phyloP scores from a whole-genome alignment of 176 grass and related monocot genomes.

The Panicum miliaceum region DNA sequence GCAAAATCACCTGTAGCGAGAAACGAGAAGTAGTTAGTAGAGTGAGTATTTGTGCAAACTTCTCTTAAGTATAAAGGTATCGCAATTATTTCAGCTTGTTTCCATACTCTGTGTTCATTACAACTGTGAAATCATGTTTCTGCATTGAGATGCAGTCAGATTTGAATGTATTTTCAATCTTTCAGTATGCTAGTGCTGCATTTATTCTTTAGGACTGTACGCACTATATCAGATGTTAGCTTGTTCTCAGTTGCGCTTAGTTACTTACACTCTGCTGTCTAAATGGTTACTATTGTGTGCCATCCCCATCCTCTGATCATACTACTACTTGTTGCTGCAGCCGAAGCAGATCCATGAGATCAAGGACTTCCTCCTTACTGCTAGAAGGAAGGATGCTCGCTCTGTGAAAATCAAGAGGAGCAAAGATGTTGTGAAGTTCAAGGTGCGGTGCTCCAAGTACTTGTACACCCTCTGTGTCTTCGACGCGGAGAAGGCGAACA shows the following conservation, averaged over 20 bases:
- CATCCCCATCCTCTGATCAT: not conserved
- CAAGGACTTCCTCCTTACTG: constrained; percentile 87
- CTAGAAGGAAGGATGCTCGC: constrained; percentile 75
- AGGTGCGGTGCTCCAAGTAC: constrained; percentile 83
- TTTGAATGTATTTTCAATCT: not conserved
- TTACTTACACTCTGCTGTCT: not conserved
- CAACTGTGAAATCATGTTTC: not conserved
- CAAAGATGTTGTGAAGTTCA: constrained; percentile 80
- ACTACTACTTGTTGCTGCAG: constrained; percentile 15
- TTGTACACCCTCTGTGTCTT: constrained; percentile 77
- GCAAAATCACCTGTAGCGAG: not conserved
- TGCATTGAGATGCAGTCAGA: not conserved
- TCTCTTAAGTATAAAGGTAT: not conserved
- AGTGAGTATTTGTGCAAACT: not conserved
- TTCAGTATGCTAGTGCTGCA: not conserved
- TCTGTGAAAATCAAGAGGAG: constrained; percentile 86
- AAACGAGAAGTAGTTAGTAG: not conserved
- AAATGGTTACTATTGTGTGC: not conserved
- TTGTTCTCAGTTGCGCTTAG: not conserved
- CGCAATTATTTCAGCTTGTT: not conserved
- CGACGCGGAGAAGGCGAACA: constrained; percentile 72
- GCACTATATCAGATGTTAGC: not conserved
- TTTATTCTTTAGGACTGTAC: not conserved
- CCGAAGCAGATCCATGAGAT: constrained; percentile 88
- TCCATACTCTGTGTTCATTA: not conserved